Conservation (phyloP, 176 grass and related monocot species). For the maize (Zea mays) region Zm-B73-REFERENCE-NAM-5.0 NC_050102.1:149171001-149171500, state of each 20-base stretch:
- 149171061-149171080: conserved; percentile 20
- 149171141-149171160: conserved; percentile 92
- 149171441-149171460: not conserved
- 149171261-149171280: conserved; percentile 99
- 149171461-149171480: conserved; percentile 49
- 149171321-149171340: conserved; percentile 99
- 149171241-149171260: conserved; percentile 94
- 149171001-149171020: not conserved
- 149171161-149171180: conserved; percentile 97
- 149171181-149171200: conserved; percentile 99
- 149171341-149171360: conserved; percentile 90
- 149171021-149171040: conserved; percentile 13
- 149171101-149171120: conserved; percentile 82
- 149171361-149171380: conserved; percentile 34
- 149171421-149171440: not conserved
- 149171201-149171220: conserved; percentile 88
- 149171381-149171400: conserved; percentile 14
- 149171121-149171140: conserved; percentile 98
- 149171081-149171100: conserved; percentile 90
- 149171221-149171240: conserved; percentile 87
- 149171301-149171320: conserved; percentile 86
- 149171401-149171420: conserved; percentile 1
- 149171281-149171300: conserved; percentile 96
- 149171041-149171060: not conserved
- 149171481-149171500: conserved; percentile 98